Percentiles rank a stretch among this genome's conserved stretches.
phyloP scores from a whole-genome alignment of 768 basidiomycete species.

The Tricholoma bakamatsutake region DNA sequence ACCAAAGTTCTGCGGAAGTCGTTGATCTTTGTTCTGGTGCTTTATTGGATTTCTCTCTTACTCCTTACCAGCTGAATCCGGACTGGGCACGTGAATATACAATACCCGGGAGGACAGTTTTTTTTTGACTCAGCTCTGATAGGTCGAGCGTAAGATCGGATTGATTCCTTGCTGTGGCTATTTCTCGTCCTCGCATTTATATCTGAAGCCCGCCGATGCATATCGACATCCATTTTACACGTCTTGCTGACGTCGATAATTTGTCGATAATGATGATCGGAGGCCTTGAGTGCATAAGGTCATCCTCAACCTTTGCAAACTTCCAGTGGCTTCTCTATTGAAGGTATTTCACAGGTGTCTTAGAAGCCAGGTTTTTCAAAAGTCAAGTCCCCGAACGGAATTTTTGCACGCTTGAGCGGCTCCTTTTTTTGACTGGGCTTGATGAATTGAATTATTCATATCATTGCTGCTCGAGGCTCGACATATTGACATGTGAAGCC shows the following conservation, averaged over 20 bases:
- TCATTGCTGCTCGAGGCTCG: not conserved
- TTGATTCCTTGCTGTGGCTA: not conserved
- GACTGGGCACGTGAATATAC: not conserved
- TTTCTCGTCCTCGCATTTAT: not conserved
- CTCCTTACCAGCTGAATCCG: not conserved
- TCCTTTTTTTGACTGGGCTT: not conserved
- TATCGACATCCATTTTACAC: not conserved
- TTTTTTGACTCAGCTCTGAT: not conserved
- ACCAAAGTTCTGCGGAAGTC: not conserved
- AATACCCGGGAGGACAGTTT: not conserved
- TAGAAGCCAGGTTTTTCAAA: not conserved
- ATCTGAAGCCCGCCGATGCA: not conserved
- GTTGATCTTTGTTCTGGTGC: not conserved
- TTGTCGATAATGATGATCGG: not conserved
- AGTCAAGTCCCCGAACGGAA: not conserved
- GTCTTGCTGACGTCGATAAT: not conserved
- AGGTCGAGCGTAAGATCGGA: not conserved
- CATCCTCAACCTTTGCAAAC: not conserved
- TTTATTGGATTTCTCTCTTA: not conserved
- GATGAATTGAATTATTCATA: not conserved
- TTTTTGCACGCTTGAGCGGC: not conserved
- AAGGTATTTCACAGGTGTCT: not conserved
- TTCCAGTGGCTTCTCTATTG: not conserved
- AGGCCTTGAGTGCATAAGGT: not conserved
- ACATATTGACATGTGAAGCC: not conserved